Conservation (phyloP, 2,329 filamentous ascomycete genomes). For the Penicillium glabrum region DNA sequence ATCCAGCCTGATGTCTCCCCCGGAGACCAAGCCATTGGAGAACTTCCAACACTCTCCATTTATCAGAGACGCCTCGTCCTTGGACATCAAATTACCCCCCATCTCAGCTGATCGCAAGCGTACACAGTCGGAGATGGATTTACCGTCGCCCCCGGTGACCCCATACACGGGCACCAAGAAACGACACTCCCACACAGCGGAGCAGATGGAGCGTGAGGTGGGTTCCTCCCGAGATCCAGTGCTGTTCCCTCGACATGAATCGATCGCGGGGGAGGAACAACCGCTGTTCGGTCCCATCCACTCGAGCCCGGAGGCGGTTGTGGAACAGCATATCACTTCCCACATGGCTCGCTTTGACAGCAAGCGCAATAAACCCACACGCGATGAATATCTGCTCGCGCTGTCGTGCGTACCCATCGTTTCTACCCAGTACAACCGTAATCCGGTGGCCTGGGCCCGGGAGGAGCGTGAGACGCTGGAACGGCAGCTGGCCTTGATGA, state of each 20-base stretch:
- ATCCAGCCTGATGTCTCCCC: slow-evolving; percentile 48
- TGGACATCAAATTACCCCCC: slow-evolving; percentile 40
- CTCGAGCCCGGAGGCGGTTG: slow-evolving; percentile 36
- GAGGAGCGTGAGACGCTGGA: slow-evolving; percentile 44
- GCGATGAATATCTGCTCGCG: slow-evolving; percentile 45
- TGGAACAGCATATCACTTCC: slow-evolving; percentile 44
- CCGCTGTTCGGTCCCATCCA: slow-evolving; percentile 42
- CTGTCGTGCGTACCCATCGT: slow-evolving; percentile 47
- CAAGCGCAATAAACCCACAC: slow-evolving; percentile 44
- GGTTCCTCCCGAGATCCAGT: slow-evolving; percentile 39
- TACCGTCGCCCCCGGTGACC: slow-evolving; percentile 48
- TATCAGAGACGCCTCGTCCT: slow-evolving; percentile 26
- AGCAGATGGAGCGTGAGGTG: slow-evolving; percentile 34
- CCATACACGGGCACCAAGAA: slow-evolving; percentile 45
- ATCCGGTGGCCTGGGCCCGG: slow-evolving; percentile 45
- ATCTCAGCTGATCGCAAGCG: slow-evolving; percentile 43
- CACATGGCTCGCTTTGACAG: slow-evolving; percentile 44
- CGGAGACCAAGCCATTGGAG: slow-evolving; percentile 52
- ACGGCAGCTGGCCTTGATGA: slow-evolving; percentile 42
- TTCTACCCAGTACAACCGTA: slow-evolving; percentile 43
- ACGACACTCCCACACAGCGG: slow-evolving; percentile 31
- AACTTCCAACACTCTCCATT: slow-evolving; percentile 40
- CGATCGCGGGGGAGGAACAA: slow-evolving; percentile 34
- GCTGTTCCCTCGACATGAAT: slow-evolving; percentile 43
- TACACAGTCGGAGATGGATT: slow-evolving; percentile 44